phyloP scores from a whole-genome alignment of 495 filamentous ascomycete species.

The Lepraria neglecta region DNA sequence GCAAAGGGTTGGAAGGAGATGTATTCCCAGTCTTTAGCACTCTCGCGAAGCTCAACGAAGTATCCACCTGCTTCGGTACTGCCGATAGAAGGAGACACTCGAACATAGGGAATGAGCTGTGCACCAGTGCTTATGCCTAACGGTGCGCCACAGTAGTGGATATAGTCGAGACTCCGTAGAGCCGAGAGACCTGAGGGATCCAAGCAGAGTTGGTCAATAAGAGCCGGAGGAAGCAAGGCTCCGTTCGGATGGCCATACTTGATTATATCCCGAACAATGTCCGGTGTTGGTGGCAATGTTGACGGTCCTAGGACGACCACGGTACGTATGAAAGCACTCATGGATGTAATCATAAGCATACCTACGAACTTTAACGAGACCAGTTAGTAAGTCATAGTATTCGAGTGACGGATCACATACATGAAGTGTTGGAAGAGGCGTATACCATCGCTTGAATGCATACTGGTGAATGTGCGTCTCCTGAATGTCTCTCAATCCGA shows the following conservation, averaged over 20 bases:
- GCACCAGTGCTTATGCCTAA: conserved; percentile 27
- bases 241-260: conserved; percentile 14
- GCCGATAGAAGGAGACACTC: conserved; percentile 17
- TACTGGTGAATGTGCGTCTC: conserved; percentile 22
- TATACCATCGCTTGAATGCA: conserved; percentile 28
- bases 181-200: conserved; percentile 21
- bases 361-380: not conserved
- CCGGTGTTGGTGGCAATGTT: conserved; percentile 19
- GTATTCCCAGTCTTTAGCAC: conserved; percentile 31
- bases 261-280: conserved; percentile 16
- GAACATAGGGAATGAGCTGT: conserved; percentile 21
- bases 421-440: conserved; percentile 31
- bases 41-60: conserved; percentile 19
- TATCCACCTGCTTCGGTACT: conserved; percentile 32
- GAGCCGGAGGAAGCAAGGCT: conserved; percentile 16
- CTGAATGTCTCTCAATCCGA: conserved; percentile 1
- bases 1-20: conserved; percentile 24
- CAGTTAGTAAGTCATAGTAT: conserved; percentile 6
- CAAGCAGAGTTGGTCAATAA: conserved; percentile 18
- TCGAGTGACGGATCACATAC: conserved; percentile 21
- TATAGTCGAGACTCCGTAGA: conserved; percentile 25
- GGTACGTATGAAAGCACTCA: not conserved
- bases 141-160: conserved; percentile 31
- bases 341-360: not conserved
- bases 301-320: conserved; percentile 28